Evolutionary conservation across 2,329 filamentous ascomycete genomes (phyloP), one percentile per base, ranked within the genome.

Genomic region (Phialophora macrospora): DNA sequence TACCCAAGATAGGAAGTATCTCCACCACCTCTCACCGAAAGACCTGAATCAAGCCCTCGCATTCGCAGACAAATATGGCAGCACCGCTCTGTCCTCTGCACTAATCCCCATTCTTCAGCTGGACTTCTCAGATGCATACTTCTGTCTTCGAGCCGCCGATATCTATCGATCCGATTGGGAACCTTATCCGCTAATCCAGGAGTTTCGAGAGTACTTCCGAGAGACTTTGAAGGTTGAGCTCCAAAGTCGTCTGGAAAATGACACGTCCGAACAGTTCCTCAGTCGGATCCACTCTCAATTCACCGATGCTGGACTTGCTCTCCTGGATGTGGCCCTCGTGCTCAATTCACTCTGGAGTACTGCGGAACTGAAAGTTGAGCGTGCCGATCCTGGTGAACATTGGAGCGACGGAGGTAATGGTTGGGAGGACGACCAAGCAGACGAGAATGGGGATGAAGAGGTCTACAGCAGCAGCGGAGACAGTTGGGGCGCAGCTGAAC

Each of bases 161-260:
- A 46, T 63, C 46, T 63, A 63, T 46, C 38, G 38, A n/a, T 44
- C 17, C 32, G 1, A 34, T 4, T 9, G 32, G 9, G n/a, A n/a
- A 14, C 12, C 14, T 2, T 20, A 3, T 20, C 7, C 3, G 2
- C 7, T 8, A 20, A 17, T 4, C 7, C 17, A 17, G 11, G 34
- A n/a, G 7, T 58, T 58, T 26, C n/a, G 57, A 41, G 44, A 20
- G 17, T 52, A 34, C 46, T 60, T 60, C 28, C 57, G 57, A 8
- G 9, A 34, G 14, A 17, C 28, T 1, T 34, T 60, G 28, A 52
- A 44, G 49, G 4, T 6, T 12, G 57, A 49, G 46, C 48, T 60
- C 17, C 20, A 20, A 32, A 34, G 12, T 20, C 44, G 57, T 49
- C 30, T 17, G 17, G 28, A 24, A 6, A 14, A 52, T 17, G 57